phyloP scores from a whole-genome alignment of 768 basidiomycete genomes.

The Asterophora parasitica region DNA sequence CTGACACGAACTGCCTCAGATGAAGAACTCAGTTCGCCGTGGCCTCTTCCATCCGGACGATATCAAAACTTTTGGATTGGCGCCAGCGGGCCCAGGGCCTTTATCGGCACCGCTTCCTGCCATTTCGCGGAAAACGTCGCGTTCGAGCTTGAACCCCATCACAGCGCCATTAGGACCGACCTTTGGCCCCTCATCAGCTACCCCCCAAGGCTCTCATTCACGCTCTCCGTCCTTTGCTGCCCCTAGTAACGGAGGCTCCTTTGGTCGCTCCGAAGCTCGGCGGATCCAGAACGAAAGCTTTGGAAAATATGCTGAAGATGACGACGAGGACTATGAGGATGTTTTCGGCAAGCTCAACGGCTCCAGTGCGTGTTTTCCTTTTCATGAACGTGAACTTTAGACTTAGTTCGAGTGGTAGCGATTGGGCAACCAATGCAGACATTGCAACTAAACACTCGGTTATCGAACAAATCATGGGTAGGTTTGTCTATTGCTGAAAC shows the following conservation, averaged over 20 bases:
- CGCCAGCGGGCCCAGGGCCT: constrained; percentile 49
- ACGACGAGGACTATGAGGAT: constrained; percentile 93
- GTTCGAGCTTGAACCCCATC: constrained; percentile 48
- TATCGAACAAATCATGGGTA: constrained; percentile 92
- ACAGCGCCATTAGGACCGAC: constrained; percentile 23
- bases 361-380: constrained; percentile 48
- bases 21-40: constrained; percentile 67
- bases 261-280: constrained; percentile 63
- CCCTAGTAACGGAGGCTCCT: constrained; percentile 45
- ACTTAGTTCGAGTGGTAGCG: constrained; percentile 24
- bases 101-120: constrained; percentile 64
- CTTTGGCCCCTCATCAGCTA: constrained; percentile 24
- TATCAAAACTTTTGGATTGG: constrained; percentile 69
- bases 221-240: constrained; percentile 56
- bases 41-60: constrained; percentile 88
- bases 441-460: constrained; percentile 76
- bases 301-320: constrained; percentile 80
- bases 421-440: constrained; percentile 65
- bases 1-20: constrained; percentile 26
- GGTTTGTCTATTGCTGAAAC: constrained; percentile 10
- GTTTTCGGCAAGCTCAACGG: constrained; percentile 80
- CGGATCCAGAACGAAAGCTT: constrained; percentile 54
- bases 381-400: not conserved
- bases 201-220: constrained; percentile 35
- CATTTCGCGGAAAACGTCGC: constrained; percentile 47